phyloP scores from a whole-genome alignment of 78 protist genomes.

The Isochrysis galbana region DNA sequence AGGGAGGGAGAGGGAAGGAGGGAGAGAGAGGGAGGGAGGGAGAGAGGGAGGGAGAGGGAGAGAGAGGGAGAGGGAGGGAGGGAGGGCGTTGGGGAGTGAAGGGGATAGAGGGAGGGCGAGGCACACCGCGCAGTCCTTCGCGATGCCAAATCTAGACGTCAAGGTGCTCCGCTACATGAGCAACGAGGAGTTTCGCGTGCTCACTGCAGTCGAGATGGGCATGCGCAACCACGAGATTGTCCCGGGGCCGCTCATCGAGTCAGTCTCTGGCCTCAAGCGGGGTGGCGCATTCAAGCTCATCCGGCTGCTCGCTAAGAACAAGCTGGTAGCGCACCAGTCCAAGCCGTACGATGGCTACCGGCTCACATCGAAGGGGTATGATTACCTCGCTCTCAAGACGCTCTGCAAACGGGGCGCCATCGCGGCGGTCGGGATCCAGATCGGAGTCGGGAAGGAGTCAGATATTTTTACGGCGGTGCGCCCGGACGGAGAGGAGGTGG shows the following conservation, averaged over 20 bases:
- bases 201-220: conserved; percentile 90
- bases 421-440: conserved; percentile 78
- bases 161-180: conserved; percentile 76
- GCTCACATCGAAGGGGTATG: conserved; percentile 94
- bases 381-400: conserved; percentile 88
- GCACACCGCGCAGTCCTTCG: too few species aligned
- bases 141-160: conserved; percentile 38
- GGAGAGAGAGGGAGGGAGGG: too few species aligned
- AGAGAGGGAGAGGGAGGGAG: too few species aligned
- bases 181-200: conserved; percentile 86
- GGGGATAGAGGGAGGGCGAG: too few species aligned
- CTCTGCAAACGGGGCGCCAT: conserved; percentile 78
- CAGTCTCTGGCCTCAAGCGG: conserved; percentile 74
- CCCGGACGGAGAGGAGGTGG: conserved; percentile 64
- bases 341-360: conserved; percentile 86
- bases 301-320: conserved; percentile 59
- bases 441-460: conserved; percentile 99
- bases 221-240: conserved; percentile 91
- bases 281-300: conserved; percentile 70
- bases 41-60: too few species aligned
- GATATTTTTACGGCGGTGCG: conserved; percentile 72
- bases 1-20: too few species aligned
- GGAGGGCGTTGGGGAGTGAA: too few species aligned
- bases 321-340: conserved; percentile 76
- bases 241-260: conserved; percentile 80